Conservation (phyloP, 2,329 filamentous ascomycete genomes). For the Fusarium sp. region DNA sequence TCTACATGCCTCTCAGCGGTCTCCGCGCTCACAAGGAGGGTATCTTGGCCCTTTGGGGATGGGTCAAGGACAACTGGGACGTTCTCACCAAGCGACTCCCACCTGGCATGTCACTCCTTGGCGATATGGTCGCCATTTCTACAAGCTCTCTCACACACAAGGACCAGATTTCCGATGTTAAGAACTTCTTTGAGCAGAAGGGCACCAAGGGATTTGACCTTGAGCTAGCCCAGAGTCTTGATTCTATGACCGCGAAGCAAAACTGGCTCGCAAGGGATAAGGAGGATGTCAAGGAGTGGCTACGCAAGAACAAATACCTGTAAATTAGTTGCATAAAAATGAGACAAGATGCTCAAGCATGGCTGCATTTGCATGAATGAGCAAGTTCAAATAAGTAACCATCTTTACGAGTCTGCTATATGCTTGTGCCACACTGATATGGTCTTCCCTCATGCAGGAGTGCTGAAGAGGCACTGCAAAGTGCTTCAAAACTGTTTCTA, state of each 20-base stretch:
- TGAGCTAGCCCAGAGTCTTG: slow-evolving; percentile 87
- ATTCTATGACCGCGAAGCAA: slow-evolving; percentile 82
- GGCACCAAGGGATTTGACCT: slow-evolving; percentile 89
- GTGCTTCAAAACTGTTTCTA: background rate
- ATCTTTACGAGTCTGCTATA: background rate
- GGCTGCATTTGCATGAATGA: background rate
- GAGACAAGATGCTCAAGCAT: background rate
- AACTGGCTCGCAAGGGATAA: slow-evolving; percentile 68
- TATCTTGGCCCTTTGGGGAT: slow-evolving; percentile 82
- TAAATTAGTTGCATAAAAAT: slow-evolving; percentile 21
- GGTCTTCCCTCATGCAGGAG: background rate
- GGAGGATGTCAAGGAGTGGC: slow-evolving; percentile 75
- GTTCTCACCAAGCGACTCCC: slow-evolving; percentile 82
- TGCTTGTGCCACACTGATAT: background rate
- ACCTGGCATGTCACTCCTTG: slow-evolving; percentile 86
- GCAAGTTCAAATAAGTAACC: background rate
- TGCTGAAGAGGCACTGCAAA: background rate
- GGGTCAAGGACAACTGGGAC: slow-evolving; percentile 92
- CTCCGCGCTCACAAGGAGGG: slow-evolving; percentile 82
- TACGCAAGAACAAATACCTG: slow-evolving; percentile 44
- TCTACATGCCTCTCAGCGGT: slow-evolving; percentile 87
- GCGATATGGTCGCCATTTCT: slow-evolving; percentile 83
- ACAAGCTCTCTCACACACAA: slow-evolving; percentile 82
- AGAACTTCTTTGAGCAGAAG: slow-evolving; percentile 83
- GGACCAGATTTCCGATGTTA: slow-evolving; percentile 79